These are phyloP conservation scores for Cystobasidium tubakii DNA, from an alignment of 768 basidiomycete genomes.

Conservation along the genomic window DNA sequence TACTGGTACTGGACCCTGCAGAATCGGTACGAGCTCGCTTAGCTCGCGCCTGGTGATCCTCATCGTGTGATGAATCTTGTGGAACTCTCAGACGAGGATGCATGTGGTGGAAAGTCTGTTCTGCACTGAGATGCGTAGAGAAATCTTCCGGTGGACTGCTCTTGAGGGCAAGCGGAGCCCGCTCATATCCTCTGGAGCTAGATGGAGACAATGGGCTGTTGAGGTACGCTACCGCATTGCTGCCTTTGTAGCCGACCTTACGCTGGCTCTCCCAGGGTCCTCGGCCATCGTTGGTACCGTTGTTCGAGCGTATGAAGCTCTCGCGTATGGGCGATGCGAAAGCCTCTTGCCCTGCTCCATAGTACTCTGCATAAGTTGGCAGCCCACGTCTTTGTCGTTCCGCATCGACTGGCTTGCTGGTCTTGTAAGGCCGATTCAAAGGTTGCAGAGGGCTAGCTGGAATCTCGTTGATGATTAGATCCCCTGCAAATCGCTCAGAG, in stretches of 20 bases:
- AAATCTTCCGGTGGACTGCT: neutral
- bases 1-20: neutral
- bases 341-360: neutral
- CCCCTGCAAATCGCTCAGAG: neutral
- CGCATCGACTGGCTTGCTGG: neutral
- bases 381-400: neutral
- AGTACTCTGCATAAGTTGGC: neutral
- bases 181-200: neutral
- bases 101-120: neutral
- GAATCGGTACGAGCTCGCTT: slow-evolving; percentile 8
- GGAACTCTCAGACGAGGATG: neutral
- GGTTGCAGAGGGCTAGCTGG: neutral
- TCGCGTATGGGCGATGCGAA: neutral
- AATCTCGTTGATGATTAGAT: neutral
- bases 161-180: neutral
- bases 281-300: neutral
- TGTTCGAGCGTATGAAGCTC: neutral
- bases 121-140: neutral
- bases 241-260: neutral
- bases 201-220: neutral
- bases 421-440: neutral
- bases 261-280: neutral
- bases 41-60: neutral
- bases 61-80: neutral
- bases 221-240: neutral